Conservation (phyloP, 2,329 filamentous ascomycete species). For the Amauroascus niger region DNA sequence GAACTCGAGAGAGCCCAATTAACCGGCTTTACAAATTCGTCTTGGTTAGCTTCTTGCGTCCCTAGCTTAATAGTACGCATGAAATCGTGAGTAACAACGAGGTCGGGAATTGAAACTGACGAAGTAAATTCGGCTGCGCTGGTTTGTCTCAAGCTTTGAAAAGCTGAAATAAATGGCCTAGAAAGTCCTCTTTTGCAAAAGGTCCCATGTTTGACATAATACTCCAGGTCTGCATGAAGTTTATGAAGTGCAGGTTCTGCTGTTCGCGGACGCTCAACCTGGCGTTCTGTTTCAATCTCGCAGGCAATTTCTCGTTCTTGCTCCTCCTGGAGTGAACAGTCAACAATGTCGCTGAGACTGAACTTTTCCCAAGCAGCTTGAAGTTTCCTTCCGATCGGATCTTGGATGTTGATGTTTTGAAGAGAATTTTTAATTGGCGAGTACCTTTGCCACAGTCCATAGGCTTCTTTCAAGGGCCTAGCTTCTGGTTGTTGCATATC, state of each 20-base stretch:
- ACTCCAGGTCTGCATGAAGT: slow-evolving; percentile 36
- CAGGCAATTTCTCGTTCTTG: slow-evolving; percentile 54
- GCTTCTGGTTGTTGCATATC: slow-evolving; percentile 5
- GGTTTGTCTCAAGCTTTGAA: slow-evolving; percentile 35
- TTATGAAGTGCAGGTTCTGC: slow-evolving; percentile 33
- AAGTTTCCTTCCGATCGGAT: slow-evolving; percentile 19
- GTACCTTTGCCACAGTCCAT: slow-evolving; percentile 22
- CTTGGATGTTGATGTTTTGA: slow-evolving; percentile 4
- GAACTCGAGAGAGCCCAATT: slow-evolving; percentile 45
- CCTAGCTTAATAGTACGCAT: slow-evolving; percentile 33
- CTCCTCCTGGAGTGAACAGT: slow-evolving; percentile 50
- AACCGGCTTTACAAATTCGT: slow-evolving; percentile 45
- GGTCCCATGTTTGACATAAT: background rate
- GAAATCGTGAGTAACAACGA: slow-evolving; percentile 47
- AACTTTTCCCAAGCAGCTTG: slow-evolving; percentile 11
- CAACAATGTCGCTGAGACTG: slow-evolving; percentile 23
- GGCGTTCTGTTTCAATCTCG: slow-evolving; percentile 52
- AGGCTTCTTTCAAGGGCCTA: slow-evolving; percentile 10
- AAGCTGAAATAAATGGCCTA: slow-evolving; percentile 38
- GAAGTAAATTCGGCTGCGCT: slow-evolving; percentile 1
- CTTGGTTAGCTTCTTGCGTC: slow-evolving; percentile 23
- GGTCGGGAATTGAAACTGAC: slow-evolving; percentile 25
- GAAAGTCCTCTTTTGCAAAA: background rate
- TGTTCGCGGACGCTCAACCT: slow-evolving; percentile 42
- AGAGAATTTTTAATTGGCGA: slow-evolving; percentile 1